Base-by-base conservation (phyloP, 2,329 filamentous ascomycete species). In the Mollisiaceae sp. region DNA sequence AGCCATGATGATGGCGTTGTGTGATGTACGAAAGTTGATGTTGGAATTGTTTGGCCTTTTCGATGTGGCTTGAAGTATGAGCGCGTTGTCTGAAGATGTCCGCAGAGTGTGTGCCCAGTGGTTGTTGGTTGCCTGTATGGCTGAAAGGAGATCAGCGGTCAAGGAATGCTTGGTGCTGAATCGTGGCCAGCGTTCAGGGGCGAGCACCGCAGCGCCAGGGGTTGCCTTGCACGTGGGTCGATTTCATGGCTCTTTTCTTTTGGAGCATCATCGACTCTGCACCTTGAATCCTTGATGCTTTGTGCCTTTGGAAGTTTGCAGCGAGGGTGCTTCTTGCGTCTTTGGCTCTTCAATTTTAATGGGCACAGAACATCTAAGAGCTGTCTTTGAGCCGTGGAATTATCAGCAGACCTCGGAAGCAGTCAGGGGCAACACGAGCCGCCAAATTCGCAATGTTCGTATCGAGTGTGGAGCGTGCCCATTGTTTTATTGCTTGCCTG, bases 181-280 rank as follows among this genome's bases (percentile, higher is more conserved):
- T n/a, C 22, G 20, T n/a, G 45, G 20, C 6, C 35, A 22, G 56
- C 57, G 47, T 35, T 39, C 55, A 32, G 39, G 41, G 57, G 57
- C 39, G 1, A 35, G n/a, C 24, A 15, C 14, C n/a, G 12, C n/a
- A 4, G 22, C 35, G 14, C 20, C 35, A 14, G 39, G 57, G 57
- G 24, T 18, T 50, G n/a, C 39, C 57, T 32, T 59, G 56, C 56
- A 45, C 56, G 38, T 59, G 39, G 57, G 22, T 35, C 41, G 55
- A 45, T 59, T 47, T 20, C 39, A 35, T 59, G 39, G 56, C 36
- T 58, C 9, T 58, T 59, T 27, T 38, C 43, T 41, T 43, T 59
- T 50, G 45, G 11, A 8, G 45, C 18, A 50, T 22, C 45, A 50
- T 22, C 45, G 15, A 45, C 20, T 45, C 43, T 18, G 43, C 45